Base-by-base conservation (phyloP, 148 eudicot species). In the Camellia sinensis region DNA sequence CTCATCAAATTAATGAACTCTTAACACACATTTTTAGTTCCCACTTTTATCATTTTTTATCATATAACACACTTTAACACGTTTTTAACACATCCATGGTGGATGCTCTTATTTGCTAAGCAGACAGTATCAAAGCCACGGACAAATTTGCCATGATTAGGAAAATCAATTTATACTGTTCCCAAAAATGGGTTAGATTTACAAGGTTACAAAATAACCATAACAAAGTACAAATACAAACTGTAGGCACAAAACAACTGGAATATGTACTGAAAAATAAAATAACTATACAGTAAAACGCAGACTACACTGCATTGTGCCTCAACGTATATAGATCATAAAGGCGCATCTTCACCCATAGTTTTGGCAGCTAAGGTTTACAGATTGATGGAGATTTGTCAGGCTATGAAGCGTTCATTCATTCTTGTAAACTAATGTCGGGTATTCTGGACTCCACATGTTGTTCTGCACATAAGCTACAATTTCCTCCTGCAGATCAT, bases 361-460 rank as follows among this genome's bases (percentile, higher is more conserved):
- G 29, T 22, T 22, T 22, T 22, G 29, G 29, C 37, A 19, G 57
- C 62, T 66, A 7, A 41, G 44, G 57, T 56, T 22, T n/a, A 14
- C 2, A 17, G 48, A 29, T 37, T 43, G 43, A 43, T 43, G 50
- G 17, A 74, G 69, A 65, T 67, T 37, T 15, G 10, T 22, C 41
- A 7, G 48, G 19, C 19, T 17, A 37, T 62, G 46, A 19, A 17
- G 63, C 67, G 7, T n/a, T 93, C 84, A 93, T 71, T 86, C 90
- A 59, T 88, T 73, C 87, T 80, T 92, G 89, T 91, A 95, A 45
- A 95, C 92, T 85, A 93, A 79, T 12, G 92, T 93, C 21, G 99
- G 94, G 87, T 95, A 95, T 61, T 92, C 93, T 8, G 99, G 99
- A 74, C 59, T 83, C 99, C 99, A 95, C 99, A 93, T 95, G 80